Evolutionary conservation across 1,284 basidiomycete species (phyloP).

Genomic region (Rhodofomes roseus): DNA sequence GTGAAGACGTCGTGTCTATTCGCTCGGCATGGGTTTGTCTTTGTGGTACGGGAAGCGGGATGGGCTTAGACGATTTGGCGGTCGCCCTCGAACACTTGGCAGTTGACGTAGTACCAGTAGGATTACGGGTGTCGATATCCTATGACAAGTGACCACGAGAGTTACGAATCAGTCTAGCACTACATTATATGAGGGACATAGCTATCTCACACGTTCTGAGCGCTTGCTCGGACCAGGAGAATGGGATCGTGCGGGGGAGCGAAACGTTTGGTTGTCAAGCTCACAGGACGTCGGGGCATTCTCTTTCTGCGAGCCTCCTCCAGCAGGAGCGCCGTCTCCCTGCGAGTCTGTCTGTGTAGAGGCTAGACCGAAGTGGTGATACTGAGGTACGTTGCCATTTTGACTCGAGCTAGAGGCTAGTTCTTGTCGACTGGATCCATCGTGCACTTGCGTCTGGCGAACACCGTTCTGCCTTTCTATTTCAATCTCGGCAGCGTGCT

Average conservation of each 20-base stretch:
- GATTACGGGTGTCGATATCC: constrained; percentile 1
- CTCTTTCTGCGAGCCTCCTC: constrained; percentile 49
- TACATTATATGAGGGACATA: not conserved
- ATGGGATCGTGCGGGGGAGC: not conserved
- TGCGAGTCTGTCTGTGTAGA: constrained; percentile 49
- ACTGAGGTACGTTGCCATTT: constrained; percentile 31
- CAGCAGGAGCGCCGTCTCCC: constrained; percentile 26
- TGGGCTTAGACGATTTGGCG: constrained; percentile 6
- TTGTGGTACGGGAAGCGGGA: not conserved
- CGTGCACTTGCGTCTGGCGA: not conserved
- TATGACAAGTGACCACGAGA: not conserved
- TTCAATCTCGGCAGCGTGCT: not conserved
- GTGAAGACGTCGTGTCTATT: constrained; percentile 1
- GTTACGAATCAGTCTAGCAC: not conserved
- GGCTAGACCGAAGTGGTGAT: constrained; percentile 53
- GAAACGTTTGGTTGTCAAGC: not conserved
- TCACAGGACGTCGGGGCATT: constrained; percentile 30
- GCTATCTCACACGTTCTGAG: not conserved
- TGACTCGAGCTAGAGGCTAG: constrained; percentile 8
- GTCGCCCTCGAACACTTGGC: not conserved
- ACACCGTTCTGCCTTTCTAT: too few species aligned
- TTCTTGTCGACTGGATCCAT: not conserved
- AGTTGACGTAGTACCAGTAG: not conserved
- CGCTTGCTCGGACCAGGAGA: not conserved
- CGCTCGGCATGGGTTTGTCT: not conserved